Evolutionary conservation across 2,329 filamentous ascomycete species (phyloP).

Genomic region (Venturiaceae sp.): DNA sequence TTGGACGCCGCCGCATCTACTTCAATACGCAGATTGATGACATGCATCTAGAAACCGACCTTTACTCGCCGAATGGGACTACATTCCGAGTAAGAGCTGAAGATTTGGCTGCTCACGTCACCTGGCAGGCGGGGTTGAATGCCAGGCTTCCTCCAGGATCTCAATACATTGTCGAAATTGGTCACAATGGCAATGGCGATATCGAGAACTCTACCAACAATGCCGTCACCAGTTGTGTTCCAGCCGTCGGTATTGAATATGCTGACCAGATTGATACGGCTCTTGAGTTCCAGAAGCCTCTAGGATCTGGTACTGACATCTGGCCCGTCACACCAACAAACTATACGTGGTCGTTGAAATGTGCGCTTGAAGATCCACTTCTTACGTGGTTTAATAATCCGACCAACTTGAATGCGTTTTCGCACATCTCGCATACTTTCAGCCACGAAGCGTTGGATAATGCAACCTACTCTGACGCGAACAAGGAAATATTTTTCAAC

Average conservation of each 20-base stretch:
- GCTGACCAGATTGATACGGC: constrained; percentile 16
- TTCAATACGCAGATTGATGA: constrained; percentile 47
- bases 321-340: constrained; percentile 30
- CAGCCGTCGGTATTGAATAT: constrained; percentile 23
- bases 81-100: constrained; percentile 36
- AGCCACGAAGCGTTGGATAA: background rate
- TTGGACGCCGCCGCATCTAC: constrained; percentile 39
- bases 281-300: constrained; percentile 35
- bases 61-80: constrained; percentile 24
- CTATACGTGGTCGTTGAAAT: constrained; percentile 1
- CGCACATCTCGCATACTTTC: constrained; percentile 6
- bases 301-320: constrained; percentile 40
- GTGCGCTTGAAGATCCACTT: constrained; percentile 1
- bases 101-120: constrained; percentile 36
- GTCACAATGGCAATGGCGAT: constrained; percentile 47
- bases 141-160: constrained; percentile 42
- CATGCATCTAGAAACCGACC: constrained; percentile 36
- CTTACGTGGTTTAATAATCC: background rate
- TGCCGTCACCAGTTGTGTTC: constrained; percentile 7
- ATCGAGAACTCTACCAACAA: constrained; percentile 27
- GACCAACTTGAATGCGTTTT: background rate
- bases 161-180: constrained; percentile 42
- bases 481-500: constrained; percentile 1
- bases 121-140: constrained; percentile 34
- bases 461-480: constrained; percentile 3